Evolutionary conservation across 163 green algal genomes (phyloP).

Genomic region (Scenedesmus sp.): DNA sequence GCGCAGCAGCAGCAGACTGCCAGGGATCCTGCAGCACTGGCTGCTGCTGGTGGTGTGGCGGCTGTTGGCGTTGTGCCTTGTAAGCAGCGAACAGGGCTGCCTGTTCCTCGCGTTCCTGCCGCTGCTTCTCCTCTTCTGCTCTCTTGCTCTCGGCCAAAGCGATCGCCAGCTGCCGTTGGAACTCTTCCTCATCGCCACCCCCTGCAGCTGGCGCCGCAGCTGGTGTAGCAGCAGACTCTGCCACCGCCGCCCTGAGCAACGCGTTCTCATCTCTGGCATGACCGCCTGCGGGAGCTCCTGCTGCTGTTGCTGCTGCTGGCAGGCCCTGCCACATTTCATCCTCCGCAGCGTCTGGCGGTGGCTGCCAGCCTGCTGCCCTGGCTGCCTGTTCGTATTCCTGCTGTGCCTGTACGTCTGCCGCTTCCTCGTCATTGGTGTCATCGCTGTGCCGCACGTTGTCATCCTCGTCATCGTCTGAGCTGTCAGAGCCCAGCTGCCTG

Average conservation of each 20-base stretch:
- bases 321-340: not conserved
- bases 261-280: not conserved
- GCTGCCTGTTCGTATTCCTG: not conserved
- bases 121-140: slow-evolving; percentile 13
- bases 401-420: not conserved
- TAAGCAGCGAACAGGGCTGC: slow-evolving; percentile 6
- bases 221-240: not conserved
- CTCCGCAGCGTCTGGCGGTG: not conserved
- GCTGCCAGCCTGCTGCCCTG: not conserved
- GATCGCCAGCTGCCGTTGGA: slow-evolving; percentile 10
- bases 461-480: not conserved
- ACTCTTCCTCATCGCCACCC: not conserved
- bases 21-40: not conserved
- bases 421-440: not conserved
- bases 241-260: not conserved
- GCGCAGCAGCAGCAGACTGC: not conserved
- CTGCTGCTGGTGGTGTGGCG: not conserved
- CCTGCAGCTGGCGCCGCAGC: not conserved
- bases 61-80: not conserved
- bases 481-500: slow-evolving; percentile 4
- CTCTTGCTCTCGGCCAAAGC: slow-evolving; percentile 19
- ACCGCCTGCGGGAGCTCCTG: not conserved
- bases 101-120: not conserved
- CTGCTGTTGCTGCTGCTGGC: not conserved
- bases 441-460: not conserved